A percentile compares a stretch with the other conserved stretches of the same genome.
phyloP scores from a whole-genome alignment of 106 monocot species.

The Dioscorea alata region DNA sequence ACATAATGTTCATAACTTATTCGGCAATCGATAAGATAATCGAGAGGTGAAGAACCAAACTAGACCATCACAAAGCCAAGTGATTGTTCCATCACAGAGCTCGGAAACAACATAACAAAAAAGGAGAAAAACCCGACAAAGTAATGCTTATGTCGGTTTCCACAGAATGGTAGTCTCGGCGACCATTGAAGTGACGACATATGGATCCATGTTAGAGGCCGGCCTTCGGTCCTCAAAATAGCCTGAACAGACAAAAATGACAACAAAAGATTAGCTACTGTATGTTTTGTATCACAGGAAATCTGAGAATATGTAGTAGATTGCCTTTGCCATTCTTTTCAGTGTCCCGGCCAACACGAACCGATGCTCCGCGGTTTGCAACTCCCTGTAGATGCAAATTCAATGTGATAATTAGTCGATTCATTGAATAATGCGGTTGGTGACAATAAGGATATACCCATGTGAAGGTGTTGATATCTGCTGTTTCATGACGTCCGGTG shows the following conservation, averaged over 20 bases:
- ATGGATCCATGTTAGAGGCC: slow-evolving; percentile 44
- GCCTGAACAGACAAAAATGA: slow-evolving; percentile 8
- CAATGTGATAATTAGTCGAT: not conserved
- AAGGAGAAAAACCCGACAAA: too few species aligned
- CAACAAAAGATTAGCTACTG: not conserved
- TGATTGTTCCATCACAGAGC: too few species aligned
- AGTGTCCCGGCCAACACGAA: slow-evolving; percentile 47
- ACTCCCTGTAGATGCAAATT: slow-evolving; percentile 23
- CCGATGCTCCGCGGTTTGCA: slow-evolving; percentile 18
- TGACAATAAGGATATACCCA: slow-evolving; percentile 40
- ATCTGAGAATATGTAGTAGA: not conserved
- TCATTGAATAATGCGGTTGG: not conserved
- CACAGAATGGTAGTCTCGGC: slow-evolving; percentile 16
- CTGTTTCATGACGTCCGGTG: slow-evolving; percentile 76
- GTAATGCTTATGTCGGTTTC: too few species aligned
- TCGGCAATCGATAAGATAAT: too few species aligned
- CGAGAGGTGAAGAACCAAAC: too few species aligned
- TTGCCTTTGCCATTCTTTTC: slow-evolving; percentile 40
- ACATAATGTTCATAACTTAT: too few species aligned
- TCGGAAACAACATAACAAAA: too few species aligned
- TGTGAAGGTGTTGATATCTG: slow-evolving; percentile 71
- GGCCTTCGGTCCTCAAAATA: slow-evolving; percentile 48
- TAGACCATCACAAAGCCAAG: too few species aligned
- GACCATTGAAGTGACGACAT: slow-evolving; percentile 35
- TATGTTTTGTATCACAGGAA: not conserved